Evolutionary conservation across 257 asterid species (phyloP), one percentile per base, ranked within the genome.

Genomic region (Buddleja alternifolia): DNA sequence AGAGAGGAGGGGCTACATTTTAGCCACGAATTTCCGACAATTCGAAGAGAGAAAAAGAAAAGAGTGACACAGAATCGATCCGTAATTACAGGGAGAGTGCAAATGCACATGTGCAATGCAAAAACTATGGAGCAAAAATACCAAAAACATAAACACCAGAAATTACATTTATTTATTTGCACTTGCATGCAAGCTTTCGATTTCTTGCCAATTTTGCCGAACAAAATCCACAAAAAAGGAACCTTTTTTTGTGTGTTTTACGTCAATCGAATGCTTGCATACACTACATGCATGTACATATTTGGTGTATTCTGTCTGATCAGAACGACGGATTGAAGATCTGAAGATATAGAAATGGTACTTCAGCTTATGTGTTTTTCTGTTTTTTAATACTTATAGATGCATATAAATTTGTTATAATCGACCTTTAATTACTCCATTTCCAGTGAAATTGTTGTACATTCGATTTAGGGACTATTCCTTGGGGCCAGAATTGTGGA

Each of bases 1-100:
- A 60, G 36, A 14, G 14, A 66, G 44, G 67, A 21, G 60, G 36
- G 50, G 25, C n/a, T 70, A 29, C 34, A 47, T 70, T 32, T 37
- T 45, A 80, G 80, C 93, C 93, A 79, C 88, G 59, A 86, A 68
- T 81, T 77, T 77, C 78, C 86, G 72, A 74, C 66, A 70, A 77
- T 68, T 50, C 72, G 79, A 77, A 77, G 80, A 77, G 59, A 70
- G 85, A 70, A n/a, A 44, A 34, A 9, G 46, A 50, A 64, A 47
- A 68, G 80, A 67, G 75, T 47, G 75, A 53, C 48, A 58, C 73
- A 71, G 77, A 48, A 58, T 66, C 48, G 86, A 80, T 81, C 96
- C 96, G 90, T 73, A 77, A 76, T 68, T 80, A 58, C 61, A 81
- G 95, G 85, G 65, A 62, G 67, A 68, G 62, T 73, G 66, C 71